Evolutionary conservation across 768 basidiomycete species (phyloP).

Genomic region (Suillus alpinus): DNA sequence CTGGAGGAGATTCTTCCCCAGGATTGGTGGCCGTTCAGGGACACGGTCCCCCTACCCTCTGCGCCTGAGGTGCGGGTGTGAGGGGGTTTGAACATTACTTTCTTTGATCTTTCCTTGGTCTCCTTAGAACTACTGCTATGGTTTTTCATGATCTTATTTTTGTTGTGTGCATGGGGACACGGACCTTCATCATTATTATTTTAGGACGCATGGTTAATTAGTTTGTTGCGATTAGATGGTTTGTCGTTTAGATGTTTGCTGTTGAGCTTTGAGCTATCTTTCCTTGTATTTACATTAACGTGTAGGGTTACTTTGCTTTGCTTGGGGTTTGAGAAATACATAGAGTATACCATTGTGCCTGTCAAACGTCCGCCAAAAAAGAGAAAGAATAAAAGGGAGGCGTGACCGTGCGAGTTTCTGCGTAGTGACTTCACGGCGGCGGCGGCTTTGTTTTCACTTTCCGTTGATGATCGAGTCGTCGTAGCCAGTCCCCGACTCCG

Average conservation of each 20-base stretch:
- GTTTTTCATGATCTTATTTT: background rate
- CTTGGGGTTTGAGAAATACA: background rate
- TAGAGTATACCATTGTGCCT: background rate
- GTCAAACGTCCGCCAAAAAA: too few species aligned
- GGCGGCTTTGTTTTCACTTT: too few species aligned
- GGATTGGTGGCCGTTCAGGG: conserved; percentile 16
- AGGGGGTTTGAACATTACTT: background rate
- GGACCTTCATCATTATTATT: conserved; percentile 7
- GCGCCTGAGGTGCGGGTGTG: conserved; percentile 3
- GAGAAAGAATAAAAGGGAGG: too few species aligned
- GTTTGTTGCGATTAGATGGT: background rate
- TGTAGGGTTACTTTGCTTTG: background rate
- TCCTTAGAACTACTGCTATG: background rate
- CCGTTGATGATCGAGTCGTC: too few species aligned
- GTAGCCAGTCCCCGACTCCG: too few species aligned
- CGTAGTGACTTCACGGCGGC: too few species aligned
- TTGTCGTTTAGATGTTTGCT: background rate
- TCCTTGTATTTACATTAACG: background rate
- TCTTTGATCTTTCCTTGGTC: background rate
- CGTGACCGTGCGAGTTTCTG: background rate
- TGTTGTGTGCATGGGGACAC: conserved; percentile 6
- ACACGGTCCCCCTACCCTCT: conserved; percentile 9
- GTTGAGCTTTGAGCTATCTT: background rate
- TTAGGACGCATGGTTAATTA: conserved; percentile 6
- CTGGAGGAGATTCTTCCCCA: conserved; percentile 14